These are phyloP conservation scores for Aspergillus quadricinctus DNA, from an alignment of 2,329 filamentous ascomycete genomes.

Conservation along the genomic window DNA sequence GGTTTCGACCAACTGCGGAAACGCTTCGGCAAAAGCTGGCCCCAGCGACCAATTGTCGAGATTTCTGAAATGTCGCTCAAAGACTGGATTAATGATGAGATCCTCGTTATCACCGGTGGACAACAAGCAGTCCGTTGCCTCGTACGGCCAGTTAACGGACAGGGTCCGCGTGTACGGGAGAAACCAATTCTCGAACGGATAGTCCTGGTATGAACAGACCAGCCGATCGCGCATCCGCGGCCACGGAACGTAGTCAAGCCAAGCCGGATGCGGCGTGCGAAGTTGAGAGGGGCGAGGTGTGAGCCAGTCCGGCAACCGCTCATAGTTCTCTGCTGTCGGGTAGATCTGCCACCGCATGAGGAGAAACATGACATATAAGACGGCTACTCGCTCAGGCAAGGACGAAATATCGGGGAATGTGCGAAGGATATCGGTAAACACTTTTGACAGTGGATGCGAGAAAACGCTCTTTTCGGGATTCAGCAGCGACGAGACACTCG, in stretches of 20 bases:
- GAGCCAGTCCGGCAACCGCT: slow-evolving; percentile 69
- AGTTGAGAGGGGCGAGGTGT: slow-evolving; percentile 64
- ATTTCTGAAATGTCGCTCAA: slow-evolving; percentile 72
- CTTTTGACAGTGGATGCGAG: slow-evolving; percentile 73
- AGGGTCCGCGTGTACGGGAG: slow-evolving; percentile 74
- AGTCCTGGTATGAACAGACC: slow-evolving; percentile 50
- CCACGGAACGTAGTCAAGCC: slow-evolving; percentile 80
- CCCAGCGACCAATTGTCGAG: slow-evolving; percentile 80
- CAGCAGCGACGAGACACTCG: slow-evolving; percentile 72
- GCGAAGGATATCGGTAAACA: slow-evolving; percentile 78
- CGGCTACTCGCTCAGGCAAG: slow-evolving; percentile 77
- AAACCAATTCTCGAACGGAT: slow-evolving; percentile 76
- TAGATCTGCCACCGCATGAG: slow-evolving; percentile 81
- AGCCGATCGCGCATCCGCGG: slow-evolving; percentile 69
- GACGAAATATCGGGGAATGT: slow-evolving; percentile 76
- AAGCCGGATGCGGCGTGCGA: slow-evolving; percentile 65
- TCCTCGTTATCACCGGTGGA: slow-evolving; percentile 52
- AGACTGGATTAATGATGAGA: slow-evolving; percentile 78
- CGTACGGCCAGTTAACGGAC: slow-evolving; percentile 79
- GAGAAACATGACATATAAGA: slow-evolving; percentile 82
- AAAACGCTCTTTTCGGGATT: slow-evolving; percentile 61
- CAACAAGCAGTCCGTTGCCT: slow-evolving; percentile 65
- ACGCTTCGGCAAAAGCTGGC: slow-evolving; percentile 60
- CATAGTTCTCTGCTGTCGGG: slow-evolving; percentile 73
- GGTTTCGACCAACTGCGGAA: slow-evolving; percentile 53